Evolutionary conservation across 2,329 filamentous ascomycete species (phyloP), one percentile per base, ranked within the genome.

Genomic region (Fusarium decemcellulare): DNA sequence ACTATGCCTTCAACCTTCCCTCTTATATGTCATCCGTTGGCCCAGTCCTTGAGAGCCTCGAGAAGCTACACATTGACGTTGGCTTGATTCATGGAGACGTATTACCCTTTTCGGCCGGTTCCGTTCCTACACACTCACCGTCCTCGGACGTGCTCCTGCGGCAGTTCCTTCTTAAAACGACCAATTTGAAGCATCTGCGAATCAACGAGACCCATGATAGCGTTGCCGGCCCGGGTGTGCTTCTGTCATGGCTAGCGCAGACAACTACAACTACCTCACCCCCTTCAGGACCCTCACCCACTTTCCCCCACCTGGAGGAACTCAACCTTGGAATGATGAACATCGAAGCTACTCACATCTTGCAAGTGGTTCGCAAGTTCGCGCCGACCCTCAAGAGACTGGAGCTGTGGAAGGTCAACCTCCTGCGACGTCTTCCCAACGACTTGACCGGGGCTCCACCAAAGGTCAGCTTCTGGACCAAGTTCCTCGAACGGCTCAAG

Each of bases 141-240:
- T 55, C 39, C 12, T 60, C 58, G 2, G 61, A 76, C 27, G 37
- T 34, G n/a, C 55, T 66, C 51, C 56, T 79, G 6, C 67, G 73
- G 43, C 54, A 53, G 3, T 78, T 79, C 46, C 67, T 79, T 4
- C 48, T 56, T n/a, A 56, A 69, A 15, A 59, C 71, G 36, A 70
- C 65, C 50, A 84, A 85, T 16, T 63, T 91, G 7, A 80, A 81
- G 32, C 84, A 87, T 68, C 78, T 91, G 6, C 83, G 88, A 4
- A 72, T 90, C 44, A 90, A 90, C 68, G 68, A 70, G 16, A 52
- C 61, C 1, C 51, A 66, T 15, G 52, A 34, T 8, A 23, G 61
- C 0, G 16, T 58, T 5, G 16, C 59, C 6, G 58, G 71, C 4
- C 58, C 74, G 3, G 67, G 74, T 0, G 68, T 74, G 1, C 67